Base-by-base conservation (phyloP, 768 basidiomycete species). In the Suillus variegatus region DNA sequence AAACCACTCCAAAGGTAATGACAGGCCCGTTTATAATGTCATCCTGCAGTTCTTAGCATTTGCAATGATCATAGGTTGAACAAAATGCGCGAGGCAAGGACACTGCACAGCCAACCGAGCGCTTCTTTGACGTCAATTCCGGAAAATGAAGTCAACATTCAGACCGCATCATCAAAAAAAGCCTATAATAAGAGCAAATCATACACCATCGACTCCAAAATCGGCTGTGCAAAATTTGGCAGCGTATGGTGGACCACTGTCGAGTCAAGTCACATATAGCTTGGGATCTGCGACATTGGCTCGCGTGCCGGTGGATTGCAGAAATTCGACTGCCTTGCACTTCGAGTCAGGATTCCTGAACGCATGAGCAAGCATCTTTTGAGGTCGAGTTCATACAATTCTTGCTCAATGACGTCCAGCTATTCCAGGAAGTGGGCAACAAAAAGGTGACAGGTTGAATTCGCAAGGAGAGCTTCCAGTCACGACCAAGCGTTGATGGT, bases 401-500 rank as follows among this genome's bases (percentile, higher is more conserved):
- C 13, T 38, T 14, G 47, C 49, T 65, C 69, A 43, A 47, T 61
- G 58, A 44, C 52, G 5, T 61, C 66, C 36, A 63, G 55, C 28
- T 56, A 58, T 22, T 18, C 60, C 43, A 70, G 66, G 4, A 58
- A 68, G 14, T 46, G 60, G 38, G 13, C 36, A 57, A 68, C 65
- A 46, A 35, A 64, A 52, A 81, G 79, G 73, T 87, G 70, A 82
- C 84, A 36, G 75, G 81, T 49, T 77, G 86, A 58, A 84, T 85
- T 46, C 76, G 82, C 65, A 82, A 89, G 67, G 92, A 94, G 79
- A 94, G 92, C 76, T 94, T 94, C 76, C 89, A 86, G 73, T 92
- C 93, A 10, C 81, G 93, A 41, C 86, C 91, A 49, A 93, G 92
- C 70, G 75, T 87, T 25, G 91, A 93, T 69, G 80, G 76, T 70